phyloP scores from a whole-genome alignment of 1,139 yeast genomes.

The Geotrichum aggregatum region DNA sequence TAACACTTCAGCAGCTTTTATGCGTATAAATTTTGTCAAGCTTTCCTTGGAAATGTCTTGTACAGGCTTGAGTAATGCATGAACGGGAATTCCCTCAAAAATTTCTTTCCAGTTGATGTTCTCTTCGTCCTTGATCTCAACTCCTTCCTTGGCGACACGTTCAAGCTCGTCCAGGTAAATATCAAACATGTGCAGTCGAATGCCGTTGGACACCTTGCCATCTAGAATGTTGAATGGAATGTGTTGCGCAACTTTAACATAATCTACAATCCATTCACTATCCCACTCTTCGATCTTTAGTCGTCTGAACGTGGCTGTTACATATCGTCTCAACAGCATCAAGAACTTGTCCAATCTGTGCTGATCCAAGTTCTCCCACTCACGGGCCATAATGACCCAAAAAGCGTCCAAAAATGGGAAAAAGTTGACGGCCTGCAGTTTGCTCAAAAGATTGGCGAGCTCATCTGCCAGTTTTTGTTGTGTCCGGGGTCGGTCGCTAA shows the following conservation, averaged over 20 bases:
- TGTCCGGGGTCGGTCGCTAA: slow-evolving; percentile 85
- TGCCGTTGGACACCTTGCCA: slow-evolving; percentile 61
- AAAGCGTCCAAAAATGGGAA: slow-evolving; percentile 64
- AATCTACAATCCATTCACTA: slow-evolving; percentile 45
- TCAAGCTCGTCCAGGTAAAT: slow-evolving; percentile 82
- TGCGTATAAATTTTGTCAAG: slow-evolving; percentile 59
- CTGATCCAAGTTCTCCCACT: slow-evolving; percentile 76
- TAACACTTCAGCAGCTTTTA: slow-evolving; percentile 64
- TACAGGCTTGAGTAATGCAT: slow-evolving; percentile 56
- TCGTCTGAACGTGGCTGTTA: slow-evolving; percentile 60
- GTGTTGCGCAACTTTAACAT: slow-evolving; percentile 42
- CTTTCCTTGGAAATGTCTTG: slow-evolving; percentile 48
- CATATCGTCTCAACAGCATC: slow-evolving; percentile 70
- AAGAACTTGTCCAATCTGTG: slow-evolving; percentile 83
- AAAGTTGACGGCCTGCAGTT: slow-evolving; percentile 45
- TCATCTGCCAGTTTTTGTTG: slow-evolving; percentile 80
- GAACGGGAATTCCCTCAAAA: slow-evolving; percentile 51
- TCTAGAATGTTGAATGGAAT: slow-evolving; percentile 38
- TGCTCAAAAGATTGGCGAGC: slow-evolving; percentile 55
- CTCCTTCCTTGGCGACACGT: slow-evolving; percentile 50
- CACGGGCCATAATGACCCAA: slow-evolving; percentile 73
- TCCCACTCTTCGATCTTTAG: slow-evolving; percentile 58
- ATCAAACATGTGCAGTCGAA: slow-evolving; percentile 82
- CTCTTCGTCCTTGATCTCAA: slow-evolving; percentile 25
- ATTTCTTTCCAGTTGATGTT: slow-evolving; percentile 31